Percentiles rank a stretch among this genome's conserved stretches.
These are phyloP conservation scores for Hygrophila difformis DNA, from an alignment of 257 asterid genomes.

Conservation along the genomic window DNA sequence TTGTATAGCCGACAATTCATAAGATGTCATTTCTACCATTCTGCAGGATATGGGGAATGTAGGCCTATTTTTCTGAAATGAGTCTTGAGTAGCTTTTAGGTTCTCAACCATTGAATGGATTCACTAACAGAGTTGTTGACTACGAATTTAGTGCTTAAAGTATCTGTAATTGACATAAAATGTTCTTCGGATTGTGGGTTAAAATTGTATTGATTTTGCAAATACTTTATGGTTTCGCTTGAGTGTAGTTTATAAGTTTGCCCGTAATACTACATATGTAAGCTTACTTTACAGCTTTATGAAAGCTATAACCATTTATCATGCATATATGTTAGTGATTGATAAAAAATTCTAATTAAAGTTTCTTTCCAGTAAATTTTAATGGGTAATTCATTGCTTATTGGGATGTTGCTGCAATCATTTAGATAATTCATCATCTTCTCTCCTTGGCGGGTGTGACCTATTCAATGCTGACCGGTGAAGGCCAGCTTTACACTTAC, in stretches of 20 bases:
- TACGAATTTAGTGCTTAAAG: background rate
- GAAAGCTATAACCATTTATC: background rate
- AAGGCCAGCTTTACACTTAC: slow-evolving; percentile 69
- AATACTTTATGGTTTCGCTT: too few relatives aligned
- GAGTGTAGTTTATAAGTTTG: background rate
- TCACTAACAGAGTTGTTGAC: background rate
- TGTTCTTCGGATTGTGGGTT: background rate
- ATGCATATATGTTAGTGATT: background rate
- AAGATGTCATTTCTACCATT: background rate
- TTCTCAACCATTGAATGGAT: too few relatives aligned
- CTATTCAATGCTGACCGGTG: slow-evolving; percentile 69
- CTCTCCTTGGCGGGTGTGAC: slow-evolving; percentile 46
- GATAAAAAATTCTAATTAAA: background rate
- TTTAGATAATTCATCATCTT: slow-evolving; percentile 76
- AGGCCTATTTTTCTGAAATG: too few relatives aligned
- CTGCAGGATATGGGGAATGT: too few relatives aligned
- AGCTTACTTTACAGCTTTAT: background rate
- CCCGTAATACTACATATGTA: background rate
- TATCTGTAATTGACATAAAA: background rate
- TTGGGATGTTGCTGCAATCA: slow-evolving; percentile 2
- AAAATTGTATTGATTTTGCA: too few relatives aligned
- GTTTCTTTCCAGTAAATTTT: background rate
- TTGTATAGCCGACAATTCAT: background rate
- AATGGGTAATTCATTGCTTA: background rate
- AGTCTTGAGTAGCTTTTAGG: too few relatives aligned